Evolutionary conservation across 495 filamentous ascomycete genomes (phyloP).

Genomic region (Aspergillus indologenus): DNA sequence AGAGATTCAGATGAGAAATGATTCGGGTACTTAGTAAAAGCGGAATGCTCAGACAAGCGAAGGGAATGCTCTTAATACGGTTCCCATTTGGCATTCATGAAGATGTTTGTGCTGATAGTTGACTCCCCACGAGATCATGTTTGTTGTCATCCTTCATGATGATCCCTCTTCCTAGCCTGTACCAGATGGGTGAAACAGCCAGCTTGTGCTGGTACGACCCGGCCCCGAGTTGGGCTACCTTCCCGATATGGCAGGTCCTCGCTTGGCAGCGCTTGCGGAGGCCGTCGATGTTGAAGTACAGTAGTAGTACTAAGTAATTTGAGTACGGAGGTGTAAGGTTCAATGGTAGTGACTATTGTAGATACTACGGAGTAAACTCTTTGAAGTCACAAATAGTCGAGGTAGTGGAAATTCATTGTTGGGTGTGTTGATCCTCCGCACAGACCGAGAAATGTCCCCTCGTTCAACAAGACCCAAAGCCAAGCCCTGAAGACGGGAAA

Average conservation of each 20-base stretch:
- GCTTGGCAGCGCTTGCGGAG: not conserved
- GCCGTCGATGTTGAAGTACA: too few species aligned
- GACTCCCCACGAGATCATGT: not conserved
- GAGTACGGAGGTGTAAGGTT: too few species aligned
- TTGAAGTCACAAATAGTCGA: not conserved
- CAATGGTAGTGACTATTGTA: too few species aligned
- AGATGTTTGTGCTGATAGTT: not conserved
- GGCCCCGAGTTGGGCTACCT: conserved; percentile 8
- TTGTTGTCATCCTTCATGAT: not conserved
- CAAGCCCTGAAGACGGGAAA: not conserved
- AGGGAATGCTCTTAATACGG: not conserved
- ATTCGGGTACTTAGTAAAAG: too few species aligned
- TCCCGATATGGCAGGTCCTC: conserved; percentile 13
- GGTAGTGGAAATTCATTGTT: not conserved
- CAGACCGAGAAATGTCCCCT: not conserved
- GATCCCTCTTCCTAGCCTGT: not conserved
- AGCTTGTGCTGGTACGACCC: not conserved
- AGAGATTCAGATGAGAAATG: not conserved
- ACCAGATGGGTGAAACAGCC: not conserved
- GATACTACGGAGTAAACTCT: not conserved
- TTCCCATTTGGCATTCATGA: not conserved
- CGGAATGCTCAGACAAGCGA: not conserved
- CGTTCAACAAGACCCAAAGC: not conserved
- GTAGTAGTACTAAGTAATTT: not conserved
- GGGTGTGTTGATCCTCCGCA: not conserved